Base-by-base conservation (phyloP, 306 rosid species). In the Cucurbita argyrosperma region DNA sequence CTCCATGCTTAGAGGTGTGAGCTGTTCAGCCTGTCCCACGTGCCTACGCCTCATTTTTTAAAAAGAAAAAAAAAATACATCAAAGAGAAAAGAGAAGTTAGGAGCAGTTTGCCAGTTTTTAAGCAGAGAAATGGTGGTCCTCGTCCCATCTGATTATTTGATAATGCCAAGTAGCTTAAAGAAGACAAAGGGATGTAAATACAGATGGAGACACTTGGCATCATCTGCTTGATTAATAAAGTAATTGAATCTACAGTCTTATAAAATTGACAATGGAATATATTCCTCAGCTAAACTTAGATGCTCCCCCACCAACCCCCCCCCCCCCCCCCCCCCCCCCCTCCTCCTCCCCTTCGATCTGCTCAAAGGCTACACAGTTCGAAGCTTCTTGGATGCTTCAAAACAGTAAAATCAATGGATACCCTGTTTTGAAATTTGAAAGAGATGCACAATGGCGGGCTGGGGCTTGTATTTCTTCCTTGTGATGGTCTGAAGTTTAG, bases 1-100 rank as follows among this genome's bases (percentile, higher is more conserved):
- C 79, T 80, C 78, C 74, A 85, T 72, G 84, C 91, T 78, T 89
- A 64, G 91, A 85, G 89, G 83, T 83, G 15, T 76, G 96, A 83
- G 90, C 88, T 87, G 55, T 76, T 78, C 79, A 78, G 73, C 53
- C 95, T 78, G 77, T 18, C 59, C 82, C 92, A 89, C 92, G 88
- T 87, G 92, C 91, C 80, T 14, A 77, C 83, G 51, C 74, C 80
- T 79, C 78, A 76, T 72, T 78, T 80, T 30, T 30, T 2, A 30
- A 30, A 30, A 30, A 30, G 4, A 30, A 30, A 30, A 30, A 30
- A 30, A 30, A 30, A 0, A 30, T 30, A 30, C 4, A 30, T 30
- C 35, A 30, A 30, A 30, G 43, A 40, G 43, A 70, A 50, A 50
- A 14, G 7, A 50, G 49, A 50, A 47, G 74, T 50, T 37, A 23